Evolutionary conservation across 1,284 basidiomycete species (phyloP), one percentile per base, ranked within the genome.

Genomic region (Ustilago trichophora): DNA sequence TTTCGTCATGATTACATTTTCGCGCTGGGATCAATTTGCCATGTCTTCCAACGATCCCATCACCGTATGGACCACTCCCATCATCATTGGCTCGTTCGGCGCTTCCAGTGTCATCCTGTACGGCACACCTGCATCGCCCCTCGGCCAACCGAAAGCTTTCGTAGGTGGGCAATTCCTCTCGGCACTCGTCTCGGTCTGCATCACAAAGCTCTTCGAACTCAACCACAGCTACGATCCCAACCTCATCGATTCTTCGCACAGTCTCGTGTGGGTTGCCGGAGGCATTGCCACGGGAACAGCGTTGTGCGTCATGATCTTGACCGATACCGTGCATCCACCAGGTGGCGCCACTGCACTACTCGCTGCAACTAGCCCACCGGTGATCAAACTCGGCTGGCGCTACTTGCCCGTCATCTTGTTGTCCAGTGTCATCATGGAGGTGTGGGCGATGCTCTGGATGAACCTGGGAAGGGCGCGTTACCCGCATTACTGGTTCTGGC

Each of bases 41-140:
- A 49, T 46, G 41, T 71, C 72, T 4, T 31, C 25, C 41, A 68
- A 69, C 44, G 52, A 57, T n/a, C 58, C 65, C 6, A 11, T 56
- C 13, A 67, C 65, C 11, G 31, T 36, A 1, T 74, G 72, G 72
- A 59, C 59, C 0, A 47, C 72, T 0, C 72, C 72, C 24, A 64
- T 67, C 54, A 49, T 74, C 32, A 64, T 74, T 34, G 72, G 72
- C 36, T 68, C 64, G 16, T 74, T 74, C 19, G 72, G 72, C 41
- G 72, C 72, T 31, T 64, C 62, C 8, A 57, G 59, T 34, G 67
- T 74, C 43, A 65, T 74, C 29, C 63, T 74, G 37, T 74, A 71
- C 49, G 72, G 64, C 33, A 55, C 64, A 3, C 72, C 72, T 9
- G 56, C 65, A 9, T 67, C 63, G 1, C 72, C 72, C 0, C 47